Base-by-base conservation (phyloP, 306 rosid genomes). In the Trichosanthes truncata region DNA sequence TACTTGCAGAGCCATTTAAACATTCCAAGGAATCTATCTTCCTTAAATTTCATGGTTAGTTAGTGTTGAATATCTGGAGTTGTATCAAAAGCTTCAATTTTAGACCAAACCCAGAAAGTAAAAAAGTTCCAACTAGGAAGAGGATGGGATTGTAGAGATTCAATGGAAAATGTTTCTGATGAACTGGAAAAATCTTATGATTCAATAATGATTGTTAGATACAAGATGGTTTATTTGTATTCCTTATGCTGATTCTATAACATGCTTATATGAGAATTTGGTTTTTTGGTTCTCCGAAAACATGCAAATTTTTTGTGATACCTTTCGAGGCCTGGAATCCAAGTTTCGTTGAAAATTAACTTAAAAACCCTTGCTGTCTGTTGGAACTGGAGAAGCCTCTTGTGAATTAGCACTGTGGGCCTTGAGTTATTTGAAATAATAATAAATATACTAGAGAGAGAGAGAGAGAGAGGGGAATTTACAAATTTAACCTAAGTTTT, bases 1-100 rank as follows among this genome's bases (percentile, higher is more conserved):
- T n/a, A 36, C 48, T 15, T 81, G 79, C 82, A 60, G 76, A 3
- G 76, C 78, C 60, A 67, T 75, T 36, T 77, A 29, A 71, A 65
- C 45, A 41, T 9, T 20, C 11, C 31, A 14, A 20, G 5, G 45
- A 35, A n/a, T 33, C 40, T 71, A 55, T 23, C 20, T 49, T 35
- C 31, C 78, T 15, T 25, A 14, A 23, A 13, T 45, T 45, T 71
- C n/a, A 45, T 71, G 55, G 76, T 26, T 45, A 46, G 56, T 69
- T 41, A 21, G 55, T 43, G 56, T 23, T 69, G 53, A 40, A 20
- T 1, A 7, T 66, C 31, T 69, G 76, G 55, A 43, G 53, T 23
- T 21, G 18, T 69, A 11, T 69, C 20, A 12, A 40, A 48, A 29
- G 29, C 60, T 73, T 49, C 59, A 48, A 43, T 73, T 23, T 25